Evolutionary conservation across 345 rosid genomes (phyloP), one percentile per base, ranked within the genome.

Genomic region (Eucalyptus pauciflora): DNA sequence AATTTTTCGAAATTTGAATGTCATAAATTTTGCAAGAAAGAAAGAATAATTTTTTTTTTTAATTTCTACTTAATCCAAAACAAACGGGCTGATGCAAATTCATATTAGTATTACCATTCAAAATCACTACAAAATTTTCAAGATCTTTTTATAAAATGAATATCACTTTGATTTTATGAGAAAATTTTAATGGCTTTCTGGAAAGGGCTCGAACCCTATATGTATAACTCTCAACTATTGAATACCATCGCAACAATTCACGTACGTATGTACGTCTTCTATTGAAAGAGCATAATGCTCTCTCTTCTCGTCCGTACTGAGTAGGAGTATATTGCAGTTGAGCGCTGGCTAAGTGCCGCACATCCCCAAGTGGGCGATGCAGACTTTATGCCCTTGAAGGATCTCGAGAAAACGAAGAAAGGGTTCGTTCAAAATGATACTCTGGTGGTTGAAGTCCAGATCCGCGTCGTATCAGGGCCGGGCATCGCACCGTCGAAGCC

Each of bases 121-220:
- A 33, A 54, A 7, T 54, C 2, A 54, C 27, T 22, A 24, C 7
- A 25, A 58, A 58, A 25, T 25, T 58, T 25, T 58, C 64, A 24
- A 25, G 29, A 10, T 58, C 7, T 58, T 58, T 58, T 25, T 58
- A 58, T 58, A 58, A 58, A 58, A 58, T 24, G 29, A 58, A 25
- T 11, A 10, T 58, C n/a, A 24, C 67, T 3, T 10, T 5, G 29
- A 58, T 10, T 25, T 58, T 58, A 58, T 58, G n/a, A 58, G 4
- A 58, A 58, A 58, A 58, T 10, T 58, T 11, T 25, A 54, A 22
- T 25, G 67, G n/a, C 67, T 58, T 25, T 25, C 29, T 58, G 0
- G 7, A 3, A 58, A 5, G n/a, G n/a, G 15, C n/a, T 58, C 4
- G 13, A 25, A 25, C 4, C n/a, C n/a, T 2, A 25, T 58, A 0